Evolutionary conservation across 768 basidiomycete species (phyloP), one percentile per base, ranked within the genome.

Genomic region (Hygrocybe coccinea): DNA sequence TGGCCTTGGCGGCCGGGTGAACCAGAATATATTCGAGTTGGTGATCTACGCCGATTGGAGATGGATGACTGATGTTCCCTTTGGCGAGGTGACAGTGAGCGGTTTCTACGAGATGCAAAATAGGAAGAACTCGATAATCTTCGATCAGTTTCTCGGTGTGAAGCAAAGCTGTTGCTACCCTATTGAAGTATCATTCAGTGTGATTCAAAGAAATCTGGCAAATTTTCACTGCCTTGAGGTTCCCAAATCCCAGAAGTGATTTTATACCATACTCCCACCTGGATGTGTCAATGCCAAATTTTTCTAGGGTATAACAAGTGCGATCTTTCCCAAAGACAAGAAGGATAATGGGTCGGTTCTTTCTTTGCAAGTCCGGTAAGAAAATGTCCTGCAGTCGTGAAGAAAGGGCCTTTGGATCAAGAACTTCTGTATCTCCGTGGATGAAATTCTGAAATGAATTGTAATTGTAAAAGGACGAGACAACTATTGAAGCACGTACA

Each of bases 301-400:
- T 73, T 15, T 59, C 59, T 6, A 84, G 67, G 9, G 75, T 65
- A n/a, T 68, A 69, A 5, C 67, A 60, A 0, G 78, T 71, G 58
- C 74, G 64, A 38, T 71, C 63, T 55, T 75, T 70, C 24, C 77
- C 69, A 41, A 77, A 71, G 2, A 83, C 77, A 6, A 85, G 71
- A 5, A 84, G 63, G 22, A 84, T 60, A 49, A 75, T 62, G 0
- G 81, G 80, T 2, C 47, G 21, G 4, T 34, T 43, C 6, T 58
- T 45, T 15, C 45, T n/a, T 43, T 39, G n/a, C 21, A 54, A 54
- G 29, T 54, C 39, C 9, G 54, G 47, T 29, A 56, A 56, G 45
- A 74, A 71, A 19, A 70, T 56, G 15, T 54, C 53, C 36, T 61
- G 58, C 11, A 71, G 47, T 2, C 59, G 58, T 2, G 48, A 46